A percentile compares a stretch with the other conserved stretches of the same genome.
These are phyloP conservation scores for Ganoderma lucidum DNA, from an alignment of 1,284 basidiomycete species.

Conservation along the genomic window DNA sequence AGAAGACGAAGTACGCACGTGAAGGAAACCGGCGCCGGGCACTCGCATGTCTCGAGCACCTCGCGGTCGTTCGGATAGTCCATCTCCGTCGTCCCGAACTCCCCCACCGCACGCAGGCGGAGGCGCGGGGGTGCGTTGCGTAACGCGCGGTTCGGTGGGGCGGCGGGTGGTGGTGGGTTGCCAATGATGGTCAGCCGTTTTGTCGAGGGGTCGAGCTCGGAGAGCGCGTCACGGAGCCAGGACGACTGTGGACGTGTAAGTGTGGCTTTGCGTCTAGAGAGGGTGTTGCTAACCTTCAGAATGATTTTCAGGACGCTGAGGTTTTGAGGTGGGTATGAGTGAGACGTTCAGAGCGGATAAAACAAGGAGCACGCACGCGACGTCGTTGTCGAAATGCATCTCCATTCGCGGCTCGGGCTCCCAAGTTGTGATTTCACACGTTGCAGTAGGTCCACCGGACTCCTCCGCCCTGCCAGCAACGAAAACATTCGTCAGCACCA, in stretches of 20 bases:
- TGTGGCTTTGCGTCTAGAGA: not conserved
- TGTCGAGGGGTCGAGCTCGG: constrained; percentile 87
- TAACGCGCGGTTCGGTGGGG: constrained; percentile 31
- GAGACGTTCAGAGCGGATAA: constrained; percentile 8
- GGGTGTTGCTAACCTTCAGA: constrained; percentile 68
- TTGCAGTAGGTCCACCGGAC: constrained; percentile 83
- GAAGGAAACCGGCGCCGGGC: constrained; percentile 70
- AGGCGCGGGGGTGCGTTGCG: constrained; percentile 64
- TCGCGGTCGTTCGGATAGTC: constrained; percentile 93
- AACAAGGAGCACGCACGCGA: constrained; percentile 58
- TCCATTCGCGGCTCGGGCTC: constrained; percentile 86
- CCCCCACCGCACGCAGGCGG: constrained; percentile 79
- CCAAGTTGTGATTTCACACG: constrained; percentile 88
- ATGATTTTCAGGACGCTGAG: constrained; percentile 82
- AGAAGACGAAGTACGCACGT: constrained; percentile 57
- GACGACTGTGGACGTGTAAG: constrained; percentile 65
- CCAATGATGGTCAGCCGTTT: constrained; percentile 86
- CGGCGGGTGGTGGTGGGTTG: constrained; percentile 58
- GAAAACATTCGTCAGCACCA: not conserved
- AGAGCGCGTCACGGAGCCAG: constrained; percentile 92
- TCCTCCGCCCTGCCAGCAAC: constrained; percentile 76
- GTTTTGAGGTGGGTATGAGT: constrained; percentile 3
- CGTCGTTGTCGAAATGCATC: constrained; percentile 77
- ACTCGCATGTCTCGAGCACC: constrained; percentile 90
- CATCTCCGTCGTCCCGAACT: constrained; percentile 90